phyloP scores from a whole-genome alignment of 768 basidiomycete genomes.

The Russula virescens region DNA sequence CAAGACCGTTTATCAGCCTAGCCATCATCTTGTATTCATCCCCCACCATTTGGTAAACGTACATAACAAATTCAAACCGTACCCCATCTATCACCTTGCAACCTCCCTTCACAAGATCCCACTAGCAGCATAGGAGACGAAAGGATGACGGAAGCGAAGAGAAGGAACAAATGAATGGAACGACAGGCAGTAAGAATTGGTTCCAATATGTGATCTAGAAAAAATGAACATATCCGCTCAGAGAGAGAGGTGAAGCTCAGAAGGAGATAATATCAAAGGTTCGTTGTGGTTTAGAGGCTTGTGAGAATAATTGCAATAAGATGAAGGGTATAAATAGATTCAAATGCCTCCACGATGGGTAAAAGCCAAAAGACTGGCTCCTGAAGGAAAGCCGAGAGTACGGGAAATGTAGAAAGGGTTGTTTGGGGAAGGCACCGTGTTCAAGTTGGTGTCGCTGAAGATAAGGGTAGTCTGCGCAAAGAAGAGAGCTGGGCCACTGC shows the following conservation, averaged over 20 bases:
- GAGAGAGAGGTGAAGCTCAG: constrained; percentile 52
- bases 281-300: constrained; percentile 23
- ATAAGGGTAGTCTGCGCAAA: constrained; percentile 27
- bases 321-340: constrained; percentile 44
- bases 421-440: not conserved
- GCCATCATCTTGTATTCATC: not conserved
- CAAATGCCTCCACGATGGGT: constrained; percentile 50
- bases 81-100: constrained; percentile 80
- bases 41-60: not conserved
- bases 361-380: constrained; percentile 43
- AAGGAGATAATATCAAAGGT: constrained; percentile 57
- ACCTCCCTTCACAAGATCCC: constrained; percentile 46
- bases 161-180: constrained; percentile 72
- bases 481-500: constrained; percentile 28
- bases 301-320: constrained; percentile 41
- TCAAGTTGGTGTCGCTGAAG: constrained; percentile 3
- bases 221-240: constrained; percentile 39
- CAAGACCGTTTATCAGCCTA: not conserved
- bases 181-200: constrained; percentile 77
- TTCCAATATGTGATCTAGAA: constrained; percentile 67
- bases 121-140: constrained; percentile 81
- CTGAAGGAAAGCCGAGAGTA: constrained; percentile 30
- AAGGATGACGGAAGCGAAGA: constrained; percentile 87
- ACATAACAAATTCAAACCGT: constrained; percentile 52
- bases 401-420: constrained; percentile 31